These are phyloP conservation scores for Triticum dicoccoides DNA, from an alignment of 176 grass and related monocot species.

Conservation along the genomic window DNA sequence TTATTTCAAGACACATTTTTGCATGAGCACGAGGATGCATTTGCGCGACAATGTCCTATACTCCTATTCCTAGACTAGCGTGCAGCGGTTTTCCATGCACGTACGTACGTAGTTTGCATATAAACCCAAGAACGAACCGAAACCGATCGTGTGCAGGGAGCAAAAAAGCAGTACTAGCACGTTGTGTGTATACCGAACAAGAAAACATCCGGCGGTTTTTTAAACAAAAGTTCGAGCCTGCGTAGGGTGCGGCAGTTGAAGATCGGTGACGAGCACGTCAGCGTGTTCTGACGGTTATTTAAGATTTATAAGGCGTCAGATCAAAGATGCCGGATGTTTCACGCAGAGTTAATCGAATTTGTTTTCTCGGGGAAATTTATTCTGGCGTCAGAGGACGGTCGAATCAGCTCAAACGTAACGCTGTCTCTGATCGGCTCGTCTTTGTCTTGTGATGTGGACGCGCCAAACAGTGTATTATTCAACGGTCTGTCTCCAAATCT, in stretches of 20 bases:
- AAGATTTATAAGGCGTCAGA: not conserved
- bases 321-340: not conserved
- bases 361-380: not conserved
- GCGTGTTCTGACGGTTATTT: not conserved
- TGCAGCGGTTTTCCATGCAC: too few relatives aligned
- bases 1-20: not conserved
- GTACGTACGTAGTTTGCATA: too few relatives aligned
- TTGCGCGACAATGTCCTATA: too few relatives aligned
- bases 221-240: not conserved
- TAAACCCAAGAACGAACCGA: not conserved
- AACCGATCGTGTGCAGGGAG: not conserved
- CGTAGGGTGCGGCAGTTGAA: not conserved
- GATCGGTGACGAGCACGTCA: not conserved
- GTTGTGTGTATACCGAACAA: not conserved
- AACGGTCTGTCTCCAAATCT: too few relatives aligned
- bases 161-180: not conserved
- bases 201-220: too few relatives aligned
- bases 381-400: not conserved
- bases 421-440: not conserved
- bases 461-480: not conserved
- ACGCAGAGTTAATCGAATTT: too few relatives aligned
- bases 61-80: too few relatives aligned
- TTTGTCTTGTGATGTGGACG: conserved; percentile 11
- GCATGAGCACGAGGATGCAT: not conserved
- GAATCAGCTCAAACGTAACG: not conserved